Base-by-base conservation (phyloP, 2,329 filamentous ascomycete species). In the Colletotrichum eleusines region DNA sequence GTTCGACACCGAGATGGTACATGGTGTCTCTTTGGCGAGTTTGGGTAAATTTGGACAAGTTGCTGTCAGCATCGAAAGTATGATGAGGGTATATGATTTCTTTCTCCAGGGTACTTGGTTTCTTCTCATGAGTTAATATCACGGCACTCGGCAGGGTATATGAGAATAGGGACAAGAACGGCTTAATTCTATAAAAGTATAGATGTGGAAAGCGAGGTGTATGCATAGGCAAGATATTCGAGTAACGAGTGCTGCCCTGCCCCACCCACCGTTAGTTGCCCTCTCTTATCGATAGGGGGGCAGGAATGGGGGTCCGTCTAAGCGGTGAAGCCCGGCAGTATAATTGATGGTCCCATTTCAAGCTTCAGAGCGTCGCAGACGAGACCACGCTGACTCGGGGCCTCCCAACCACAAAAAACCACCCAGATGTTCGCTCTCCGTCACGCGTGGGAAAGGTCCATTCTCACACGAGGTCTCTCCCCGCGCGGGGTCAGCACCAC, bases 21-120 rank as follows among this genome's bases (percentile, higher is more conserved):
- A 86, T 74, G 76, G 69, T 44, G 81, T 85, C 16, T 80, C 81
- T 53, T 73, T 85, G 55, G 83, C 80, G 6, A 86, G 83, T 68
- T 74, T 86, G 73, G 76, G 81, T 46, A 80, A 86, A 73, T 86
- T 86, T 79, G 82, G 82, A 2, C 78, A 81, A 55, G 78, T 85
- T n/a, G n/a, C n/a, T 12, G 66, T 77, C 57, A 74, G 72, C 14
- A 82, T 83, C 9, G 76, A 76, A 42, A 78, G 82, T 60, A 79
- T 84, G 1, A 28, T 77, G 20, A 20, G 16, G 38, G 38, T 40
- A 40, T 14, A n/a, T 38, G 11, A 3, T 38, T 38, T 38, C 9
- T 3, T 40, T 40, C 4, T 40, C 38, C 12, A 7, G 40, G 16
- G 40, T 42, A 2, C 16, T 42, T 42, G 0, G 14, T 40, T 16